Conservation (phyloP, 345 rosid species). For the Triadica sebifera region DNA sequence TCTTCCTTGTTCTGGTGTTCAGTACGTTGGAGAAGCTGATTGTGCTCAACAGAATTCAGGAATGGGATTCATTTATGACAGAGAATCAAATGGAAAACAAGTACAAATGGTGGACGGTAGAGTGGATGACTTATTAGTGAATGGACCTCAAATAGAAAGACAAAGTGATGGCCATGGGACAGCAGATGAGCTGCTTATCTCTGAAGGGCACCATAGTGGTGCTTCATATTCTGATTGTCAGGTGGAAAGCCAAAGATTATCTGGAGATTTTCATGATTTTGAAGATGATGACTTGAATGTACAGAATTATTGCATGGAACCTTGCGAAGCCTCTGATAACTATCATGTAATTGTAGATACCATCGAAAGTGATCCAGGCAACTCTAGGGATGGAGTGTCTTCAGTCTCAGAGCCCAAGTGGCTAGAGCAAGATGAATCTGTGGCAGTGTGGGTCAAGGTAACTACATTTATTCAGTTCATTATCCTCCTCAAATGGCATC, state of each 20-base stretch:
- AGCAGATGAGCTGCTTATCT: constrained; percentile 32
- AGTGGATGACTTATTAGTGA: constrained; percentile 36
- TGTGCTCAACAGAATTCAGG: constrained; percentile 38
- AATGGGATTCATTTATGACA: constrained; percentile 25
- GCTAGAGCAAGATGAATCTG: constrained; percentile 78
- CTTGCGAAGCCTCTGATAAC: constrained; percentile 43
- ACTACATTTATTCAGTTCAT: constrained; percentile 12
- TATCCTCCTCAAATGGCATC: constrained; percentile 1
- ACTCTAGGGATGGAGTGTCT: constrained; percentile 51
- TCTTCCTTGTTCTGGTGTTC: constrained; percentile 53
- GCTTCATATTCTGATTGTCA: constrained; percentile 45
- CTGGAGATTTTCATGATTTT: constrained; percentile 48
- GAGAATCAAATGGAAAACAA: constrained; percentile 41
- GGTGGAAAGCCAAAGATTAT: constrained; percentile 42
- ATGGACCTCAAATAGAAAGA: constrained; percentile 29
- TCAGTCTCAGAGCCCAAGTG: constrained; percentile 66
- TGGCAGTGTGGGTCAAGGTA: constrained; percentile 99
- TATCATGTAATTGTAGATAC: constrained; percentile 44
- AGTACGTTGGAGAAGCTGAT: constrained; percentile 45
- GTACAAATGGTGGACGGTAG: constrained; percentile 35
- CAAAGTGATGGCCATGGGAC: constrained; percentile 34
- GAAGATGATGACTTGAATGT: constrained; percentile 47
- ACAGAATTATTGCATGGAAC: constrained; percentile 33
- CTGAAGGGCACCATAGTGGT: constrained; percentile 40
- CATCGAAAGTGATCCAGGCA: constrained; percentile 49